A percentile compares a stretch with the other conserved stretches of the same genome.
phyloP scores from a whole-genome alignment of 2,329 filamentous ascomycete genomes.

The Exophiala sideris region DNA sequence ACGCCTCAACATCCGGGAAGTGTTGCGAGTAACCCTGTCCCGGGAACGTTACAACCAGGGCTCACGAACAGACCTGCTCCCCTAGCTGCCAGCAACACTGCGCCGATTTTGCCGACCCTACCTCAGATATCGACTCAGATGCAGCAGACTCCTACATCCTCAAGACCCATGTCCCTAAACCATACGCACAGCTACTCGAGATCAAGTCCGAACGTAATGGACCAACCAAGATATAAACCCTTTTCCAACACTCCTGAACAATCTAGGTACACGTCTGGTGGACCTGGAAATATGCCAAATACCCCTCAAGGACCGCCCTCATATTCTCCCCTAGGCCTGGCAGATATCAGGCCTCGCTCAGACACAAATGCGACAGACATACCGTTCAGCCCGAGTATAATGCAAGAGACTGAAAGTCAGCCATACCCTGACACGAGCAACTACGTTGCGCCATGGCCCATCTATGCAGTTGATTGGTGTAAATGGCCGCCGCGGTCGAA shows the following conservation, averaged over 20 bases:
- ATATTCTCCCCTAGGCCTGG: slow-evolving; percentile 84
- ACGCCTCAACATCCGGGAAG: slow-evolving; percentile 43
- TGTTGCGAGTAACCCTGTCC: slow-evolving; percentile 44
- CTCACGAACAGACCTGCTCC: slow-evolving; percentile 50
- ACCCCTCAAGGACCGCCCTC: slow-evolving; percentile 62
- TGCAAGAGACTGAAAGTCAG: slow-evolving; percentile 64
- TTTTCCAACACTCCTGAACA: slow-evolving; percentile 60
- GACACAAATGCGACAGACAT: slow-evolving; percentile 77
- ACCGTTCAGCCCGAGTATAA: slow-evolving; percentile 55
- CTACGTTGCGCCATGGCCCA: slow-evolving; percentile 88
- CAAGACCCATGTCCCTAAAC: slow-evolving; percentile 63
- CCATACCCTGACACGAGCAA: slow-evolving; percentile 74
- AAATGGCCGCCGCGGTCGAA: slow-evolving; percentile 83
- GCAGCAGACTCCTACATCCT: slow-evolving; percentile 52
- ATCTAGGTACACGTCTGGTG: slow-evolving; percentile 59
- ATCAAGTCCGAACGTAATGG: slow-evolving; percentile 70
- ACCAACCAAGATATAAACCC: slow-evolving; percentile 60
- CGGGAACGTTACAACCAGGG: slow-evolving; percentile 60
- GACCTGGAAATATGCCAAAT: slow-evolving; percentile 47
- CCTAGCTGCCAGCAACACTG: slow-evolving; percentile 52
- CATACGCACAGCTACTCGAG: slow-evolving; percentile 74
- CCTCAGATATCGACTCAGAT: slow-evolving; percentile 46
- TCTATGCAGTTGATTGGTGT: slow-evolving; percentile 98
- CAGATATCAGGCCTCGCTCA: slow-evolving; percentile 83
- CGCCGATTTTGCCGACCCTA: slow-evolving; percentile 57